A percentile compares a stretch with the other conserved stretches of the same genome.
These are phyloP conservation scores for Heteromeles arbutifolia DNA, from an alignment of 306 rosid species.

Conservation along the genomic window DNA sequence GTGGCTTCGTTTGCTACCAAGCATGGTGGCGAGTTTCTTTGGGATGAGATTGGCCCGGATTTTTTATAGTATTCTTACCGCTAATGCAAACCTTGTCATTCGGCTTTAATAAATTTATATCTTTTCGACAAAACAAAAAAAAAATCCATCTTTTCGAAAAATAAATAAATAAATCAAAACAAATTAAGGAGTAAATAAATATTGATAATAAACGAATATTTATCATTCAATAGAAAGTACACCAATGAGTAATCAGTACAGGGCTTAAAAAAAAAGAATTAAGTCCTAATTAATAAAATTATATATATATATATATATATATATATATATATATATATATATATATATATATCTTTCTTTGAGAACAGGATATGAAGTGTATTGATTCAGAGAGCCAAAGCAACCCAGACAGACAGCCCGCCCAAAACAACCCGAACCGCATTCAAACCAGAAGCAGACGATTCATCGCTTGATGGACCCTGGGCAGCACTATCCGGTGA, in stretches of 20 bases:
- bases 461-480: constrained; percentile 42
- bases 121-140: no score
- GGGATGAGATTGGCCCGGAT: no score
- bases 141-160: no score
- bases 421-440: constrained; percentile 29
- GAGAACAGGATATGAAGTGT: not conserved
- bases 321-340: not conserved
- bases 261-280: not conserved
- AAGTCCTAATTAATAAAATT: not conserved
- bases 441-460: constrained; percentile 44
- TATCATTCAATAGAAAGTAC: not conserved
- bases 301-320: not conserved
- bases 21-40: no score
- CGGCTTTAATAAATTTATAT: no score
- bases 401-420: constrained; percentile 35
- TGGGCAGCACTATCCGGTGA: constrained; percentile 46
- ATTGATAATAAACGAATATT: not conserved
- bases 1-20: no score
- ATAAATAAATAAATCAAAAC: no score
- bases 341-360: not conserved
- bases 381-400: constrained; percentile 34
- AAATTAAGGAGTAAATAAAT: no score
- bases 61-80: no score
- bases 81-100: no score
- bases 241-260: not conserved